Conservation (phyloP, 306 rosid species). For the Vachellia collinsii region DNA sequence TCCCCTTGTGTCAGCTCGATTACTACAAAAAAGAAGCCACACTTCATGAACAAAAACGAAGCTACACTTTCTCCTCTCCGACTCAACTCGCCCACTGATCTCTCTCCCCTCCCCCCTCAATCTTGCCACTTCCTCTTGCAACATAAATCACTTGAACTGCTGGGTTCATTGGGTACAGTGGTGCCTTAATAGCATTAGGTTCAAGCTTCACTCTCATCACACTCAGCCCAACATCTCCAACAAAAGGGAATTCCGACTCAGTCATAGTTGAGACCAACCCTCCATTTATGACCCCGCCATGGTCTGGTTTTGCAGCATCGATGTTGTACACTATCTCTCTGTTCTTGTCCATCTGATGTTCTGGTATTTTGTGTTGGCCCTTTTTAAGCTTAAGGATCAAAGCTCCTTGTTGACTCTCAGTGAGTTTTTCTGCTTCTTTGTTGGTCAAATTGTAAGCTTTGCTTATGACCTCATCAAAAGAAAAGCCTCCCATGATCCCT, state of each 20-base stretch:
- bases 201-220: constrained; percentile 30
- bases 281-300: background rate
- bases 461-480: constrained; percentile 38
- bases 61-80: constrained; percentile 42
- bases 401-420: constrained; percentile 43
- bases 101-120: constrained; percentile 26
- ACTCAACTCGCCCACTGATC: constrained; percentile 20
- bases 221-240: constrained; percentile 33
- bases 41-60: too few relatives aligned
- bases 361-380: constrained; percentile 30
- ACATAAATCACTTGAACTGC: constrained; percentile 31
- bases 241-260: constrained; percentile 37
- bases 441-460: constrained; percentile 28
- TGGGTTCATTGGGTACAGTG: background rate
- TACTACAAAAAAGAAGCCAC: constrained; percentile 87
- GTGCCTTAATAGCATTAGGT: constrained; percentile 21
- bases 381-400: too few relatives aligned
- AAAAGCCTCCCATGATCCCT: constrained; percentile 46
- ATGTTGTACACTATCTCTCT: constrained; percentile 39
- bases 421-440: constrained; percentile 35
- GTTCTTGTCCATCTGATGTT: constrained; percentile 27
- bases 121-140: constrained; percentile 34
- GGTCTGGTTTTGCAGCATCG: constrained; percentile 19
- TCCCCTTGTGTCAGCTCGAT: constrained; percentile 46
- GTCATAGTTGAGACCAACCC: constrained; percentile 31